These are phyloP conservation scores for Thraustotheca clavata DNA, from an alignment of 352 stramenopile genomes.

Conservation along the genomic window DNA sequence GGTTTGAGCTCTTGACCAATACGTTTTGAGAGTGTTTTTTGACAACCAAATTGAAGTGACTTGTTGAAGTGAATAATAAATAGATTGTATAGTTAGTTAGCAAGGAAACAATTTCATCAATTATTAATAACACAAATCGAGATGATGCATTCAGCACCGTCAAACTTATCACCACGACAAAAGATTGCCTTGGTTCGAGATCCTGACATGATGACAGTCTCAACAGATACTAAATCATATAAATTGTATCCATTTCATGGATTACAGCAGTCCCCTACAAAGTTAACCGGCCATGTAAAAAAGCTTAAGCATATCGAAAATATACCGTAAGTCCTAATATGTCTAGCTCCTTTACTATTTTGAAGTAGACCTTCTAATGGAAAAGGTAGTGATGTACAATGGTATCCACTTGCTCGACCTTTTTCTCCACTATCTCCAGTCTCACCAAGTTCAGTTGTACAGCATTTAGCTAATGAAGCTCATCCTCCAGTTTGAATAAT, in stretches of 20 bases:
- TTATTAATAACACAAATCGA: no score
- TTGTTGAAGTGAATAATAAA: neutral
- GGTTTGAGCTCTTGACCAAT: no score
- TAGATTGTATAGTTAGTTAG: neutral
- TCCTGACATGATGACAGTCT: slow-evolving; percentile 6
- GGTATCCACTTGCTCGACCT: slow-evolving; percentile 5
- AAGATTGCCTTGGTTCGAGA: slow-evolving; percentile 13
- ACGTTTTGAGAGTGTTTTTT: no score
- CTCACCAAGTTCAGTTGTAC: neutral
- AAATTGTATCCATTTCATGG: slow-evolving; percentile 20
- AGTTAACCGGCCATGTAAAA: slow-evolving; percentile 11
- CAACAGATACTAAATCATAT: neutral
- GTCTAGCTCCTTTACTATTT: neutral
- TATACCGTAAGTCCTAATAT: neutral
- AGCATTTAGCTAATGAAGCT: slow-evolving; percentile 1
- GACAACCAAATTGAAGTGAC: no score
- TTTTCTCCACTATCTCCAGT: slow-evolving; percentile 8
- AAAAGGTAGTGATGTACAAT: neutral
- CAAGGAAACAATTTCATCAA: neutral
- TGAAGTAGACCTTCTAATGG: neutral
- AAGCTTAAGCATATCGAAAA: slow-evolving; percentile 3
- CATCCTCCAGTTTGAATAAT: neutral
- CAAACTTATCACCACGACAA: slow-evolving; percentile 6
- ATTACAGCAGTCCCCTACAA: slow-evolving; percentile 13
- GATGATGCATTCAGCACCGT: neutral